Percentiles rank a stretch among this genome's conserved stretches.
Evolutionary conservation across 176 grass and related monocot species (phyloP).

Genomic region (Elaeis guineensis): DNA sequence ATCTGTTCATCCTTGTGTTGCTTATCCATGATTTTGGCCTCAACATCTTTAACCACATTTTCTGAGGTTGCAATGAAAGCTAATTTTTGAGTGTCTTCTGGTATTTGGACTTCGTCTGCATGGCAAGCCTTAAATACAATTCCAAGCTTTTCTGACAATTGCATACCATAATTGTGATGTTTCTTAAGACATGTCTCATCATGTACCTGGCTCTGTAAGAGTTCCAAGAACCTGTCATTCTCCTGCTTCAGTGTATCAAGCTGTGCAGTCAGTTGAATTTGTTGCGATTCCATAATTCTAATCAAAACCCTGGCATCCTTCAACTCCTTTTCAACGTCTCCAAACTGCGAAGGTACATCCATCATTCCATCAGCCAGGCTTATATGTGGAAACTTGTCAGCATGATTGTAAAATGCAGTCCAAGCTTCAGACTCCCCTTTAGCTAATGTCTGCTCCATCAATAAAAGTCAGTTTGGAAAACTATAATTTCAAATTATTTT

Average conservation of each 20-base stretch:
- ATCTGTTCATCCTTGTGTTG: constrained; percentile 6
- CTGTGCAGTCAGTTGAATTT: constrained; percentile 31
- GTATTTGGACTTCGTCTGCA: too few species aligned
- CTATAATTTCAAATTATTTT: too few species aligned
- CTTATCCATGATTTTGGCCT: constrained; percentile 8
- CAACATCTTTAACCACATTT: background rate
- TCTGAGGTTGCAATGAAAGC: too few species aligned
- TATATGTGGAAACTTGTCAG: background rate
- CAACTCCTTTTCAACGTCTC: constrained; percentile 12
- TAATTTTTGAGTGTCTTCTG: too few species aligned
- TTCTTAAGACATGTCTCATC: constrained; percentile 8
- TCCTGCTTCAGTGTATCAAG: constrained; percentile 28
- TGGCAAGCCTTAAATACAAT: too few species aligned
- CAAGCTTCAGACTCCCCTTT: too few species aligned
- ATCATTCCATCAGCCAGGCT: constrained; percentile 19
- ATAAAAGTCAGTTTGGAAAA: too few species aligned
- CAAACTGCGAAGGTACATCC: constrained; percentile 16
- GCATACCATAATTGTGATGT: constrained; percentile 5
- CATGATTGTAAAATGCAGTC: background rate
- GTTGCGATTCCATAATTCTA: constrained; percentile 21
- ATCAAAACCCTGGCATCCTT: too few species aligned
- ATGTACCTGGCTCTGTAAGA: constrained; percentile 15
- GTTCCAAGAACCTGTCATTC: constrained; percentile 12
- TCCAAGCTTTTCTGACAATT: constrained; percentile 18
- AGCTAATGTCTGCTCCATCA: too few species aligned